A percentile compares a stretch with the other conserved stretches of the same genome.
phyloP scores from a whole-genome alignment of 2,329 filamentous ascomycete species.

The Trichophyton rubrum region DNA sequence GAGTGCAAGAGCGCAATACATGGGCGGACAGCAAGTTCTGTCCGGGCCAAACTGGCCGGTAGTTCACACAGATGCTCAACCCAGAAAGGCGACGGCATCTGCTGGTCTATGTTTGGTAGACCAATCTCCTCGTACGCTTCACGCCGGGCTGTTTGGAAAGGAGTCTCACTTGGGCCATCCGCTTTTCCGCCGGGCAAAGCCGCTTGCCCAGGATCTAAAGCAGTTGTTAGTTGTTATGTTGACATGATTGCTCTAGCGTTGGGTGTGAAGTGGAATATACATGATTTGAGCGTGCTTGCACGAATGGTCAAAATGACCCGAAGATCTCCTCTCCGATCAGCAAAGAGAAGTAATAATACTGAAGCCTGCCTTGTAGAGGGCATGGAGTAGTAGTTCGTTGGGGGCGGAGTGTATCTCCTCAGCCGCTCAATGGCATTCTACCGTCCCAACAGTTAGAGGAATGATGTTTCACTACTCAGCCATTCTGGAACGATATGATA shows the following conservation, averaged over 20 bases:
- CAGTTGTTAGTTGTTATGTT: neutral
- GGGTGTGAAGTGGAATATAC: conserved; percentile 19
- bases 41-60: conserved; percentile 61
- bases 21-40: conserved; percentile 60
- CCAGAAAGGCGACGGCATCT: conserved; percentile 60
- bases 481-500: neutral
- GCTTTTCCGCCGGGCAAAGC: conserved; percentile 67
- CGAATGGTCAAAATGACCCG: conserved; percentile 53
- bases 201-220: conserved; percentile 60
- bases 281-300: conserved; percentile 46
- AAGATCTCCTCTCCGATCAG: conserved; percentile 68
- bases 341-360: conserved; percentile 77
- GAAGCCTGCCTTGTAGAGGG: conserved; percentile 60
- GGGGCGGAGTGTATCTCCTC: conserved; percentile 43
- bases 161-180: conserved; percentile 42
- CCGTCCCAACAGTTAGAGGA: neutral
- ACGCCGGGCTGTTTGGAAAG: conserved; percentile 70
- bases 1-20: conserved; percentile 68
- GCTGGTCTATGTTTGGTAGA: conserved; percentile 55
- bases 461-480: neutral
- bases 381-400: conserved; percentile 44
- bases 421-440: conserved; percentile 45
- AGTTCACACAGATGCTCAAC: conserved; percentile 82
- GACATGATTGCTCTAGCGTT: neutral
- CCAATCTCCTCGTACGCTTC: conserved; percentile 93